Conservation (phyloP, 768 basidiomycete species). For the Tephrocybe sp. region DNA sequence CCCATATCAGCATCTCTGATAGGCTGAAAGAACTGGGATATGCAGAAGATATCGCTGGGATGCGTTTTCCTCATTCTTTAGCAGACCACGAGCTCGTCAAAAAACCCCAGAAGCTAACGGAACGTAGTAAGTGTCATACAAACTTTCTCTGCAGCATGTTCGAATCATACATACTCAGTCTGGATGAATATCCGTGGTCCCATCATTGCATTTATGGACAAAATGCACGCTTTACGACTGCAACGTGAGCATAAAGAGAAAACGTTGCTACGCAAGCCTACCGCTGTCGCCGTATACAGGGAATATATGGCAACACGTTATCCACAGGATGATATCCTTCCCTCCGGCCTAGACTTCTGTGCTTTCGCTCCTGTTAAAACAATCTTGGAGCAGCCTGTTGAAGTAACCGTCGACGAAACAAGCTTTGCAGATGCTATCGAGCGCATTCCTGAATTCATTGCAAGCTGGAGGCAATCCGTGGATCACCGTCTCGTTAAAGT, state of each 20-base stretch:
- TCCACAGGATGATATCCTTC: constrained; percentile 41
- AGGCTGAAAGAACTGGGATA: constrained; percentile 48
- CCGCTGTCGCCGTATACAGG: constrained; percentile 41
- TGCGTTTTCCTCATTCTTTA: constrained; percentile 37
- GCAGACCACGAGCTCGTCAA: constrained; percentile 43
- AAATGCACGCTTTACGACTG: constrained; percentile 41
- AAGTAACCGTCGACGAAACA: constrained; percentile 35
- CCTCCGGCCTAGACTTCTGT: constrained; percentile 45
- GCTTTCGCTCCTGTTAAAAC: constrained; percentile 35
- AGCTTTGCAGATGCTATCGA: constrained; percentile 36
- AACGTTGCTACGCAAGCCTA: constrained; percentile 35
- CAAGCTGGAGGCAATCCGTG: constrained; percentile 36
- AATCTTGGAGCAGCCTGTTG: constrained; percentile 36
- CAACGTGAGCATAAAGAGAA: constrained; percentile 38
- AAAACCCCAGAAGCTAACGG: constrained; percentile 45
- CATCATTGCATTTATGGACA: constrained; percentile 44
- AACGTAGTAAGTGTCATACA: constrained; percentile 37
- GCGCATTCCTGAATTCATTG: constrained; percentile 35
- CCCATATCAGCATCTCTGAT: constrained; percentile 35
- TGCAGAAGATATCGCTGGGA: constrained; percentile 40
- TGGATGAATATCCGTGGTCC: constrained; percentile 48
- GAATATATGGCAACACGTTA: constrained; percentile 39
- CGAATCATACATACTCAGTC: constrained; percentile 21
- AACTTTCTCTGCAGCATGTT: background rate
- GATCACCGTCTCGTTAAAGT: constrained; percentile 20